phyloP scores from a whole-genome alignment of 768 basidiomycete species.

The Naganishia vishniacii region DNA sequence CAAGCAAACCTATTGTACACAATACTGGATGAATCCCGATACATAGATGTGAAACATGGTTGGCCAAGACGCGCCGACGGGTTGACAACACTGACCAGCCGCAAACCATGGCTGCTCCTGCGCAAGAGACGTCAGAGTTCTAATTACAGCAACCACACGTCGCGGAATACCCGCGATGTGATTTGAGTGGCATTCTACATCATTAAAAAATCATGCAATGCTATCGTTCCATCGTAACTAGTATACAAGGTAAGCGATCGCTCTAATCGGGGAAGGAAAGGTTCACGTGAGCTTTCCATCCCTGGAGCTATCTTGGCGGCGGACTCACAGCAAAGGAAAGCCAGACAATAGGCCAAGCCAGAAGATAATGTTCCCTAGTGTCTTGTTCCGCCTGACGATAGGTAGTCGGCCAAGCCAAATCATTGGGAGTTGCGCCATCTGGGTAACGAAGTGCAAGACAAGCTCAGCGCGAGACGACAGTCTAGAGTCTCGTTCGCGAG shows the following conservation, averaged over 20 bases:
- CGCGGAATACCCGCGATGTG: too few relatives aligned
- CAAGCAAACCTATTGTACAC: not conserved
- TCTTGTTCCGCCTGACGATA: slow-evolving; percentile 70
- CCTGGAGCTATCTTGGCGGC: not conserved
- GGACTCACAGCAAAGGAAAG: slow-evolving; percentile 69
- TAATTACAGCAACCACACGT: too few relatives aligned
- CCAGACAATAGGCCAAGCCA: slow-evolving; percentile 82
- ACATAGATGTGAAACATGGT: too few relatives aligned
- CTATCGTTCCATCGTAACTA: too few relatives aligned
- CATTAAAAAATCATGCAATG: too few relatives aligned
- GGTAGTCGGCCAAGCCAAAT: slow-evolving; percentile 75
- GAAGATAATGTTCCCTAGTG: slow-evolving; percentile 69
- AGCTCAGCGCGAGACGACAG: not conserved
- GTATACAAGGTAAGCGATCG: slow-evolving; percentile 27
- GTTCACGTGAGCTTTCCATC: not conserved
- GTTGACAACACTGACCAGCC: too few relatives aligned
- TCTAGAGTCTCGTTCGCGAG: not conserved
- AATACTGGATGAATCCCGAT: too few relatives aligned
- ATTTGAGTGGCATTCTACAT: too few relatives aligned
- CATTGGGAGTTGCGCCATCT: slow-evolving; percentile 87
- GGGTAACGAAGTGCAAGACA: slow-evolving; percentile 18
- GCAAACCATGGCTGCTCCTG: too few relatives aligned
- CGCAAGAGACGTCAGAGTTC: too few relatives aligned
- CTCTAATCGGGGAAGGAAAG: slow-evolving; percentile 4
- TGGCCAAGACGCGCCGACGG: too few relatives aligned